Base-by-base conservation (phyloP, 495 filamentous ascomycete genomes). In the Beverwykella pulmonaria region DNA sequence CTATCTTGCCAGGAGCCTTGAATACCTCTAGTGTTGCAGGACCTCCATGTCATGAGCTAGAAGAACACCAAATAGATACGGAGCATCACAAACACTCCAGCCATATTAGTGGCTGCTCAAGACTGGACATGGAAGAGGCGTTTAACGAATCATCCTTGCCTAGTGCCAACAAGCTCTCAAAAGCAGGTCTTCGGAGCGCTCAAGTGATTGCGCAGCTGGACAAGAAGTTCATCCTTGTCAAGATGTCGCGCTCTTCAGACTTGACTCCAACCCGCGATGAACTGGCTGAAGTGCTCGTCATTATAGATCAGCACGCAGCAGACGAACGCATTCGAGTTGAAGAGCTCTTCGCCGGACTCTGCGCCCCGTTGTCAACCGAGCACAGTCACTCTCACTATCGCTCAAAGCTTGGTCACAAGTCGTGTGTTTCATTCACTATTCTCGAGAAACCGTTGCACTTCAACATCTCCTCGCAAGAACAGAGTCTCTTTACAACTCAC, bases 281-380 rank as follows among this genome's bases (percentile, higher is more conserved):
- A 3, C 4, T 47, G 3, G 22, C 55, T 17, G 49, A 79, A 0
- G 59, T 85, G 12, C 79, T 98, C 0, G 83, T 95, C 0, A 80
- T 97, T 10, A 83, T 98, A 48, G 94, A 98, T 74, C 94, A 98
- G 70, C 94, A 98, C 74, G 94, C 94, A 10, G 94, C 93, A 0
- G 92, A 95, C 76, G 94, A 98, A 76, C 83, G 94, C 20, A 88
- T 90, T 71, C 85, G 88, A 6, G 84, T 97, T 8, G 94, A 98
- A 75, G 72, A 73, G 0, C 80, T 98, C 0, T 79, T 90, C 39
- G 61, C 72, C 20, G 83, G 86, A 10, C 73, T 88, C 5, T 84
- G 79, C 68, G 62, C 58, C 4, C 70, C 70, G 15, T 44, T 47
- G 10, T 55, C 71, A 15, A 10, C 26, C 19, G 22, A 57, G 1